A percentile compares a stretch with the other conserved stretches of the same genome.
phyloP scores from a whole-genome alignment of 345 rosid genomes.

The Bruguiera sexangula region DNA sequence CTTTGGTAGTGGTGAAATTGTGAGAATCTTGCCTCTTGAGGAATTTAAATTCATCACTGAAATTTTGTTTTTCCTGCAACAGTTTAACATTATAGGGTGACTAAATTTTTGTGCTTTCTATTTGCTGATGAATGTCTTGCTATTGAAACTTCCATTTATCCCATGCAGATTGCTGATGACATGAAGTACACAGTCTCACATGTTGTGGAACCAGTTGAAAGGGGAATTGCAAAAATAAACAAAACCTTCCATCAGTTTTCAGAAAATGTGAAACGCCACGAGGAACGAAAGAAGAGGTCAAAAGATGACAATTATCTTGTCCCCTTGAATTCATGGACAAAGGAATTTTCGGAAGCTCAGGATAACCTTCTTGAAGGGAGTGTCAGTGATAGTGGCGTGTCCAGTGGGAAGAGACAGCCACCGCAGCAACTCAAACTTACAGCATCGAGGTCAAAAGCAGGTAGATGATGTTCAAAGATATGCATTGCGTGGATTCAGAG shows the following conservation, averaged over 20 bases:
- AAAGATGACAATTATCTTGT: conserved; percentile 84
- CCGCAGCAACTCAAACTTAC: conserved; percentile 36
- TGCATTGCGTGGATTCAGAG: background rate
- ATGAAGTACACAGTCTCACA: conserved; percentile 98
- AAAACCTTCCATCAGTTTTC: conserved; percentile 79
- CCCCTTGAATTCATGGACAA: conserved; percentile 71
- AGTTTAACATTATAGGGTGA: background rate
- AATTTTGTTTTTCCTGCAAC: background rate
- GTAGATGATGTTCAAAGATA: conserved; percentile 27
- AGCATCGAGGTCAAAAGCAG: conserved; percentile 34
- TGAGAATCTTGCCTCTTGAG: conserved; percentile 30
- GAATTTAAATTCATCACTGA: background rate
- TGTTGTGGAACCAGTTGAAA: conserved; percentile 95
- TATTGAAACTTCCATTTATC: background rate
- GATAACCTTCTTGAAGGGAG: conserved; percentile 70
- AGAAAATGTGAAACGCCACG: conserved; percentile 76
- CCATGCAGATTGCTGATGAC: conserved; percentile 81
- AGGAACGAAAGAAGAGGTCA: conserved; percentile 61
- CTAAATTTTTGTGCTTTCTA: background rate
- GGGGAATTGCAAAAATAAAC: conserved; percentile 88
- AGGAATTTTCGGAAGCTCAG: conserved; percentile 76
- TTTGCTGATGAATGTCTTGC: background rate
- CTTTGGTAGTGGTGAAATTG: conserved; percentile 93
- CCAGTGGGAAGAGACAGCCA: conserved; percentile 49
- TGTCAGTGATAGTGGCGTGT: conserved; percentile 80